These are phyloP conservation scores for Ascochyta viciae-villosae DNA, from an alignment of 2,329 filamentous ascomycete genomes.

Conservation along the genomic window DNA sequence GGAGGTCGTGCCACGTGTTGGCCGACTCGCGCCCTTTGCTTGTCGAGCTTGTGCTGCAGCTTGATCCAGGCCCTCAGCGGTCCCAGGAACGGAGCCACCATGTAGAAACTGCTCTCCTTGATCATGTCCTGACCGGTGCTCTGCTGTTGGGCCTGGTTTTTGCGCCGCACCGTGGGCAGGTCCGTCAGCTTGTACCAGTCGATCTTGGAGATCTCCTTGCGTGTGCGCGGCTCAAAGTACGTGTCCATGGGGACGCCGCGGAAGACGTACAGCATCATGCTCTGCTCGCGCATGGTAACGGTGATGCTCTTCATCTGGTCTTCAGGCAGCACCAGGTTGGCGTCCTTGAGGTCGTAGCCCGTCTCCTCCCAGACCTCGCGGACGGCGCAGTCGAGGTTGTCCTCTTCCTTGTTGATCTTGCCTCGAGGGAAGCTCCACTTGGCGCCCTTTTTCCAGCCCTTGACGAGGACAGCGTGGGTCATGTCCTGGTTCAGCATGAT, in stretches of 20 bases:
- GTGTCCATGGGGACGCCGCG: slow-evolving; percentile 87
- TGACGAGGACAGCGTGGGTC: slow-evolving; percentile 92
- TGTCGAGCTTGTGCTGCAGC: slow-evolving; percentile 79
- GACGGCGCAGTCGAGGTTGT: slow-evolving; percentile 90
- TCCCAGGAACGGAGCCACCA: slow-evolving; percentile 92
- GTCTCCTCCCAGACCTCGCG: slow-evolving; percentile 97
- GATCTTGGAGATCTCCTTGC: slow-evolving; percentile 98
- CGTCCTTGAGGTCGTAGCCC: slow-evolving; percentile 79
- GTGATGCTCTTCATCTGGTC: slow-evolving; percentile 83
- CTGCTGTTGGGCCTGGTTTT: slow-evolving; percentile 66
- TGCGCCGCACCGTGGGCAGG: slow-evolving; percentile 80
- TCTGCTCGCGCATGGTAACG: slow-evolving; percentile 88
- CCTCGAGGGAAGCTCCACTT: slow-evolving; percentile 97
- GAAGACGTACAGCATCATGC: slow-evolving; percentile 92
- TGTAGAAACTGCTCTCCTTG: slow-evolving; percentile 91
- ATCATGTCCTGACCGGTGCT: slow-evolving; percentile 59
- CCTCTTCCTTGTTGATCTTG: slow-evolving; percentile 98
- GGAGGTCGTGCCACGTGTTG: slow-evolving; percentile 26
- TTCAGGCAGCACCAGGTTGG: slow-evolving; percentile 74
- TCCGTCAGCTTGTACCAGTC: slow-evolving; percentile 92
- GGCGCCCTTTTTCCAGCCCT: slow-evolving; percentile 96
- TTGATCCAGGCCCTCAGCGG: slow-evolving; percentile 89
- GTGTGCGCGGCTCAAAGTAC: slow-evolving; percentile 84
- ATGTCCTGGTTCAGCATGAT: slow-evolving; percentile 93
- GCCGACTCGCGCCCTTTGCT: slow-evolving; percentile 50